Percentiles rank a stretch among this genome's conserved stretches.
Conservation (phyloP, 129 eudicot genomes). For the sunflower (Helianthus annuus) region DNA sequence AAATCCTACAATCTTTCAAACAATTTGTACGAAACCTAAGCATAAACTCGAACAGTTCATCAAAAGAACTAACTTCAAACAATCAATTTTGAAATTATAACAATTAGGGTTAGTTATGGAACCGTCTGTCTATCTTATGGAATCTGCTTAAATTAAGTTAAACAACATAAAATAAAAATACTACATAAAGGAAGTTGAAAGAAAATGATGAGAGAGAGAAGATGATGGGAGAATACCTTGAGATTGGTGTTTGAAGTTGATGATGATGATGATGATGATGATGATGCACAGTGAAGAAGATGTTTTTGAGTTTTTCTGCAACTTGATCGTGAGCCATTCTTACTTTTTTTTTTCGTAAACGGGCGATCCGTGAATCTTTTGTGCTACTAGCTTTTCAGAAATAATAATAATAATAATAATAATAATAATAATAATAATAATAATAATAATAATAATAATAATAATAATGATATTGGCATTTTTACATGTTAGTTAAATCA, state of each 20-base stretch:
- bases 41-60: background rate
- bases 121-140: background rate
- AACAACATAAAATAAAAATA: too few species aligned
- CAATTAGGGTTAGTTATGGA: background rate
- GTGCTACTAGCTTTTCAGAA: background rate
- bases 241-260: background rate
- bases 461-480: too few species aligned
- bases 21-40: background rate
- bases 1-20: background rate
- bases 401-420: background rate
- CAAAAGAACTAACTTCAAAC: background rate
- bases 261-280: background rate
- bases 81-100: background rate
- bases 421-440: background rate
- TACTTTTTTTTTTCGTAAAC: background rate
- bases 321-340: background rate
- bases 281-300: background rate
- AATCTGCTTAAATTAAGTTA: background rate
- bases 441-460: too few species aligned
- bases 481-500: too few species aligned
- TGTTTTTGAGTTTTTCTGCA: background rate
- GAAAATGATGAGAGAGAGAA: background rate
- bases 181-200: background rate
- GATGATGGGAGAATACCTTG: background rate
- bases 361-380: conserved; percentile 3